These are phyloP conservation scores for Colletotrichum paranaense DNA, from an alignment of 2,329 filamentous ascomycete genomes.

Conservation along the genomic window DNA sequence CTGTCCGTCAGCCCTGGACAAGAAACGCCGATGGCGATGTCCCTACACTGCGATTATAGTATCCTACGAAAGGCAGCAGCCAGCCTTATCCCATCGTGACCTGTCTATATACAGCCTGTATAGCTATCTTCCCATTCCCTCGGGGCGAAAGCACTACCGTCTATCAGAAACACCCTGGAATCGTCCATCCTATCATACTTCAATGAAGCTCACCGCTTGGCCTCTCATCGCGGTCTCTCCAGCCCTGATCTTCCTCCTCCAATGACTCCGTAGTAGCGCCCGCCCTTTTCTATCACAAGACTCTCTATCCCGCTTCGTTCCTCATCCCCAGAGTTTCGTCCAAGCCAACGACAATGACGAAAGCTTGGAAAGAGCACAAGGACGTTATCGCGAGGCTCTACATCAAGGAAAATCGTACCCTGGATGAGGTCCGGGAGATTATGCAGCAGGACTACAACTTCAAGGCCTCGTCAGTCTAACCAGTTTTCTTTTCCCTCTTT, in stretches of 20 bases:
- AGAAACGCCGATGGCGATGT: neutral
- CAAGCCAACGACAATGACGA: slow-evolving; percentile 52
- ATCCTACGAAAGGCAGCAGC: neutral
- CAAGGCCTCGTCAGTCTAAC: slow-evolving; percentile 52
- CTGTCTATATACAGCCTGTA: slow-evolving; percentile 1
- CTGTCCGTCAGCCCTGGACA: slow-evolving; percentile 9
- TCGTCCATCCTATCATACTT: neutral
- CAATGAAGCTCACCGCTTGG: neutral
- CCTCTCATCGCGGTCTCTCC: neutral
- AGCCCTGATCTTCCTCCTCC: neutral
- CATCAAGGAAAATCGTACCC: slow-evolving; percentile 50
- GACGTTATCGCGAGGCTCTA: slow-evolving; percentile 53
- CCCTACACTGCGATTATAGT: neutral
- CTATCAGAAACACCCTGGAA: neutral
- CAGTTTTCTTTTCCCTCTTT: neutral
- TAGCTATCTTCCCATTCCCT: neutral
- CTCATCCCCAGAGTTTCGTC: neutral
- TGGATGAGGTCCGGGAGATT: slow-evolving; percentile 52
- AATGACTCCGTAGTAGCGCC: slow-evolving; percentile 1
- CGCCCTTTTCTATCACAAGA: neutral
- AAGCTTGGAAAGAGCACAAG: slow-evolving; percentile 53
- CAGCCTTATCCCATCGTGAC: neutral
- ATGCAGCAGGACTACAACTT: slow-evolving; percentile 54
- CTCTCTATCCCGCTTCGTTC: neutral
- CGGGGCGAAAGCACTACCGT: neutral